phyloP scores from a whole-genome alignment of 306 rosid species.

The Citrullus colocynthis region DNA sequence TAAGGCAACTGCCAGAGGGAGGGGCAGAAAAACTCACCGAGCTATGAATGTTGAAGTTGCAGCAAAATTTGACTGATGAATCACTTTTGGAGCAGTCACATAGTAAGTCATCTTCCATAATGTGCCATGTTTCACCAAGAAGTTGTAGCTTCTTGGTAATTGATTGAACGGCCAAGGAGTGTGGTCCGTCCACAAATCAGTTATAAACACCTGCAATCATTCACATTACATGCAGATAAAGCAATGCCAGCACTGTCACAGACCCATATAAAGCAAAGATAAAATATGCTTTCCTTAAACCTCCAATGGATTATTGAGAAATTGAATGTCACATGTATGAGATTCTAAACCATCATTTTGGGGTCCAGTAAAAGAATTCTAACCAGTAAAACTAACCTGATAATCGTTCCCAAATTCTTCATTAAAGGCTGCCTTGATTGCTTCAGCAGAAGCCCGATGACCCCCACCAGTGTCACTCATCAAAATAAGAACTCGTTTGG shows the following conservation, averaged over 20 bases:
- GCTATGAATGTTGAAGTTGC: conserved; percentile 93
- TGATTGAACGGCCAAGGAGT: conserved; percentile 99
- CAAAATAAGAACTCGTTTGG: conserved; percentile 74
- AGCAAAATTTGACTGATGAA: conserved; percentile 84
- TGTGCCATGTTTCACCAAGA: conserved; percentile 88
- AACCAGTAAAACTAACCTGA: conserved; percentile 38
- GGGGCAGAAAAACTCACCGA: conserved; percentile 41
- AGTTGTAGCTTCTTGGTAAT: conserved; percentile 90
- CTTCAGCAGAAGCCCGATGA: conserved; percentile 97
- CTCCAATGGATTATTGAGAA: background rate
- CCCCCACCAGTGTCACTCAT: conserved; percentile 99
- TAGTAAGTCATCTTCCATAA: conserved; percentile 89
- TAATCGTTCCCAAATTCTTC: conserved; percentile 67
- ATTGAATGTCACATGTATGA: background rate
- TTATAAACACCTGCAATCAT: conserved; percentile 61
- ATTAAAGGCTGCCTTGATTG: conserved; percentile 75
- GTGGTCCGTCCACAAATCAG: conserved; percentile 95
- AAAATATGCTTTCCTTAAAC: background rate
- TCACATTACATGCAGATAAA: background rate
- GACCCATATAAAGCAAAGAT: background rate
- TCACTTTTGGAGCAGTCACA: conserved; percentile 72
- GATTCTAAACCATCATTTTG: background rate
- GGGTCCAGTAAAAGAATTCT: background rate
- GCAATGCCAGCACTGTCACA: background rate
- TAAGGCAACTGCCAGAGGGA: background rate